Base-by-base conservation (phyloP, 352 stramenopile species). In the Phytophthora citricola region DNA sequence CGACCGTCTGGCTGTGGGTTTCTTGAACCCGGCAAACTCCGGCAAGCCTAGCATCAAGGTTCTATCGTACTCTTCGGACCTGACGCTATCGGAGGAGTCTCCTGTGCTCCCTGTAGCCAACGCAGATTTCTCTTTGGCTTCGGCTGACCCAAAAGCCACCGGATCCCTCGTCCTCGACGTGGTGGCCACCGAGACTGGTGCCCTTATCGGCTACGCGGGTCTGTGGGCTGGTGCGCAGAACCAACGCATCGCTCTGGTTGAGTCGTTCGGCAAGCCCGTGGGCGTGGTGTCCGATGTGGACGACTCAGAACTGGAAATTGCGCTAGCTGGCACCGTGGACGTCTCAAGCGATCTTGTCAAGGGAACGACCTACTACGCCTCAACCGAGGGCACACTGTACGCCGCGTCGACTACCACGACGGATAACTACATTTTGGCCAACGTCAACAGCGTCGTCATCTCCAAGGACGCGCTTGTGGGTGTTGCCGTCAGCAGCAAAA, bases 21-120 rank as follows among this genome's bases (percentile, higher is more conserved):
- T 94, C 78, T 43, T 94, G 17, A 94, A 94, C 80, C 82, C 85
- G 15, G 80, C 80, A 40, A 89, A 89, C 75, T 64, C 60, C 14
- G 85, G 80, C 66, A 90, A 88, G 59, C 85, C 85, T 12, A 92
- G 81, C 61, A 72, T 92, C 68, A 87, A 90, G 73, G 74, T 94
- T 39, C 63, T 94, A 59, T 78, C 87, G 73, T 89, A 79, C 75
- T 66, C 78, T 24, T 73, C 76, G 43, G 83, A 91, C 51, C 47
- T 90, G 38, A 75, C 78, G 15, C 75, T 94, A 22, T 46, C 58
- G 34, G 76, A 76, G 24, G 63, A 73, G 12, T 91, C 85, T 48
- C 81, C 83, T 0, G 75, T 80, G 53, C 67, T 94, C 3, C 85
- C 83, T 9, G 75, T 94, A 54, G 78, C 83, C 12, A 94, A 92